Evolutionary conservation across 768 basidiomycete species (phyloP).

Genomic region (Lentinus tigrinus): DNA sequence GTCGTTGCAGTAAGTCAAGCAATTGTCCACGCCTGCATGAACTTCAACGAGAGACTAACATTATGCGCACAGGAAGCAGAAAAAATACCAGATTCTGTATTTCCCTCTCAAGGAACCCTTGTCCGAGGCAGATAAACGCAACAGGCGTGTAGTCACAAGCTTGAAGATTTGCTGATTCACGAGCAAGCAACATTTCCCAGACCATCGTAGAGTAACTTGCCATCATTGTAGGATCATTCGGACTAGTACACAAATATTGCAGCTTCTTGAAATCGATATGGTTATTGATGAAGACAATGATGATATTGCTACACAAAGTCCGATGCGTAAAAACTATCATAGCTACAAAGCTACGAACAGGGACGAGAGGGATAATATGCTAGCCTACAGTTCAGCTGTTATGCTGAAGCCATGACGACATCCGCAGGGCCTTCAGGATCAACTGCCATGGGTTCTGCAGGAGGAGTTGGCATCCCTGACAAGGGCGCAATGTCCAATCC

Average conservation of each 20-base stretch:
- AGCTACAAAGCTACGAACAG: background rate
- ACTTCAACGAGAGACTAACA: background rate
- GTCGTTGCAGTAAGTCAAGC: constrained; percentile 40
- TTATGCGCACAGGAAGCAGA: background rate
- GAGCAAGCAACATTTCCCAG: too few species aligned
- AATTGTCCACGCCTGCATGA: background rate
- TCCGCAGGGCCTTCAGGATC: constrained; percentile 34
- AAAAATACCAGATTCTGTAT: constrained; percentile 79
- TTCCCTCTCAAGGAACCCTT: constrained; percentile 73
- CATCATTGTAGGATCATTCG: too few species aligned
- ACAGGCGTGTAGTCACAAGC: constrained; percentile 55
- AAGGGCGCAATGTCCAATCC: constrained; percentile 62
- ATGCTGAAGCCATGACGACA: constrained; percentile 45
- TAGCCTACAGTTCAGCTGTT: constrained; percentile 6
- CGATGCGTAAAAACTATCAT: background rate
- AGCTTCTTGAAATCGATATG: too few species aligned
- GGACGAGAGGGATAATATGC: background rate
- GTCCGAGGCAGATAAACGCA: constrained; percentile 47
- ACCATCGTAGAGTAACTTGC: background rate
- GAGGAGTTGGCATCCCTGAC: constrained; percentile 12
- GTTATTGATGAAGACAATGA: too few species aligned
- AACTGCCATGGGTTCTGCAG: background rate
- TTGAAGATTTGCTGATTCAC: constrained; percentile 28
- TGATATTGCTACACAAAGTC: too few species aligned
- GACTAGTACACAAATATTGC: too few species aligned